These are phyloP conservation scores for Ceratocystis cacaofunesta DNA, from an alignment of 2,329 filamentous ascomycete species.

Conservation along the genomic window DNA sequence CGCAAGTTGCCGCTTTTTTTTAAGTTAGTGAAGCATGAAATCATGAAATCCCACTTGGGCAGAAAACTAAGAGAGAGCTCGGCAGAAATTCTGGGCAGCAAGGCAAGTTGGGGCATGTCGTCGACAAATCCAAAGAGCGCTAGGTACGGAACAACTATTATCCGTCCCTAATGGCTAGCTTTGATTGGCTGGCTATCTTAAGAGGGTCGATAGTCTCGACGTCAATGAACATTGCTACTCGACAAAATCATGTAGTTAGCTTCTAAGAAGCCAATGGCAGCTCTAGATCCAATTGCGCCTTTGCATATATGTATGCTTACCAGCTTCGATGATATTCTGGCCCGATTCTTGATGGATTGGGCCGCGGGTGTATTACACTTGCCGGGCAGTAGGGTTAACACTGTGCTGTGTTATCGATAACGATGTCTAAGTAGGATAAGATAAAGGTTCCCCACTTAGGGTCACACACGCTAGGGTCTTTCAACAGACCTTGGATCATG, in stretches of 20 bases:
- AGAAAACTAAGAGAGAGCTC: neutral
- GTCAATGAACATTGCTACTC: neutral
- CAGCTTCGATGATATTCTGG: no score
- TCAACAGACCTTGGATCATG: neutral
- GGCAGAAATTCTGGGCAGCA: neutral
- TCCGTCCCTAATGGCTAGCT: constrained; percentile 19
- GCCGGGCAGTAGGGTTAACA: neutral
- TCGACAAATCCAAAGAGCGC: constrained; percentile 26
- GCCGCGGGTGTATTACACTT: neutral
- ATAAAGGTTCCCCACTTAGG: neutral
- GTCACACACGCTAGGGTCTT: neutral
- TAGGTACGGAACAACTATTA: constrained; percentile 21
- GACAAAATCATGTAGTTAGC: neutral
- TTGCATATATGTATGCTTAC: neutral
- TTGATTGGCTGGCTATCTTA: neutral
- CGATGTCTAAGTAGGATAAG: neutral
- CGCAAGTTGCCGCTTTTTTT: neutral
- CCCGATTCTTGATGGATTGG: neutral
- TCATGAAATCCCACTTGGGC: neutral
- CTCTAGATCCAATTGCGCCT: neutral
- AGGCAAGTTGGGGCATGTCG: constrained; percentile 22
- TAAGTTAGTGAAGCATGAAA: neutral
- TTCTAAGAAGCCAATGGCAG: no score
- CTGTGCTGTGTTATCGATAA: neutral
- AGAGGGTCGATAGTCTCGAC: neutral